A percentile compares a stretch with the other conserved stretches of the same genome.
Evolutionary conservation across 345 rosid genomes (phyloP).

Genomic region (Salix purpurea): DNA sequence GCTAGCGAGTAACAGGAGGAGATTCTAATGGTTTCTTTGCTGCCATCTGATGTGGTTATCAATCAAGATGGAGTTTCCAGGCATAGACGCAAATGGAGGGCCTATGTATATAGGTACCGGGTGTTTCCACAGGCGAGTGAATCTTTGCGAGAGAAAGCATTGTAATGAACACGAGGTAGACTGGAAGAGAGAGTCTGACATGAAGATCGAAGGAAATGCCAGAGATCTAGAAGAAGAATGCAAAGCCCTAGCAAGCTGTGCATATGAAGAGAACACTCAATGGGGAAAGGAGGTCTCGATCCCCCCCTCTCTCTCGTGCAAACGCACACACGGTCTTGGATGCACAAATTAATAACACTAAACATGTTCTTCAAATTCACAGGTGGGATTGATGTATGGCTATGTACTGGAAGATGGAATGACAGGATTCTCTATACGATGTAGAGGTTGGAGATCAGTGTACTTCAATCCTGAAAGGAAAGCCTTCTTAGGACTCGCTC

Average conservation of each 20-base stretch:
- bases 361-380: not conserved
- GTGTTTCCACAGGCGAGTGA: slow-evolving; percentile 77
- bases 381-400: slow-evolving; percentile 74
- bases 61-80: slow-evolving; percentile 55
- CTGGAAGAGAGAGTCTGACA: slow-evolving; percentile 22
- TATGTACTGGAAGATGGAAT: slow-evolving; percentile 71
- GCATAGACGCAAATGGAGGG: slow-evolving; percentile 70
- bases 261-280: slow-evolving; percentile 45
- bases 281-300: slow-evolving; percentile 70
- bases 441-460: slow-evolving; percentile 76
- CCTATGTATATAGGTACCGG: slow-evolving; percentile 65
- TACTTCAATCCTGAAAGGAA: slow-evolving; percentile 48
- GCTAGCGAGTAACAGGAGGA: not conserved
- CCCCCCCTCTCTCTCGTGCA: too few species aligned
- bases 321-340: too few species aligned
- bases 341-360: too few species aligned
- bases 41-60: not conserved
- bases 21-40: not conserved
- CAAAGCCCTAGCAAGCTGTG: slow-evolving; percentile 56
- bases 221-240: slow-evolving; percentile 24
- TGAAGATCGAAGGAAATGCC: slow-evolving; percentile 4
- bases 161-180: slow-evolving; percentile 10
- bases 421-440: slow-evolving; percentile 64
- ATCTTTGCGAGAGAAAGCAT: slow-evolving; percentile 43
- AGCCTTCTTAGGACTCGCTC: slow-evolving; percentile 59